Conservation (phyloP, 2,329 filamentous ascomycete genomes). For the Botrytis deweyae region DNA sequence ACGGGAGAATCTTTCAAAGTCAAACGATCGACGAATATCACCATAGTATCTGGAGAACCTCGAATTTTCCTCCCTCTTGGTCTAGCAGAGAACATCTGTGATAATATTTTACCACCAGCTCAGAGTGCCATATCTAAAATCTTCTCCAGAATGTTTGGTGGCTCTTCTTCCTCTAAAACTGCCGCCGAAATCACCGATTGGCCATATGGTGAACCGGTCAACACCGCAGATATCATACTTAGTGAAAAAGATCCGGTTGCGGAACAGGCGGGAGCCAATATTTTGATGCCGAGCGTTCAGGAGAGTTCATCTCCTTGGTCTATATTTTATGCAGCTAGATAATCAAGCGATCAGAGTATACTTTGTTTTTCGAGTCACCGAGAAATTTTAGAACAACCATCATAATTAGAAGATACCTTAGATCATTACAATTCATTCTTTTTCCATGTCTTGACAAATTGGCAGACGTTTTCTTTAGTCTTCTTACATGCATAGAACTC, state of each 20-base stretch:
- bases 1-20: slow-evolving; percentile 25
- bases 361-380: background rate
- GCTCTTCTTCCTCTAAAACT: background rate
- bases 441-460: background rate
- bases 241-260: slow-evolving; percentile 1
- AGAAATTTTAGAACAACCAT: background rate
- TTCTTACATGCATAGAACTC: background rate
- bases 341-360: background rate
- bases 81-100: slow-evolving; percentile 21
- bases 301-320: slow-evolving; percentile 13
- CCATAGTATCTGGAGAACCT: slow-evolving; percentile 20
- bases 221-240: background rate
- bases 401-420: background rate
- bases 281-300: slow-evolving; percentile 8
- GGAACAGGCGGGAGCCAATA: background rate
- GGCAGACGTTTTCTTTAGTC: background rate
- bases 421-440: background rate
- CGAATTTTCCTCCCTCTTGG: slow-evolving; percentile 22
- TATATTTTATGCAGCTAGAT: slow-evolving; percentile 4
- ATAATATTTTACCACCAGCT: slow-evolving; percentile 18
- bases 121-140: slow-evolving; percentile 6
- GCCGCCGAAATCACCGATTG: slow-evolving; percentile 10
- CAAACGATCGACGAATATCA: slow-evolving; percentile 21
- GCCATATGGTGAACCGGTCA: slow-evolving; percentile 4
- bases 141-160: background rate